phyloP scores from a whole-genome alignment of 495 filamentous ascomycete species.

The Durotheca rogersii region DNA sequence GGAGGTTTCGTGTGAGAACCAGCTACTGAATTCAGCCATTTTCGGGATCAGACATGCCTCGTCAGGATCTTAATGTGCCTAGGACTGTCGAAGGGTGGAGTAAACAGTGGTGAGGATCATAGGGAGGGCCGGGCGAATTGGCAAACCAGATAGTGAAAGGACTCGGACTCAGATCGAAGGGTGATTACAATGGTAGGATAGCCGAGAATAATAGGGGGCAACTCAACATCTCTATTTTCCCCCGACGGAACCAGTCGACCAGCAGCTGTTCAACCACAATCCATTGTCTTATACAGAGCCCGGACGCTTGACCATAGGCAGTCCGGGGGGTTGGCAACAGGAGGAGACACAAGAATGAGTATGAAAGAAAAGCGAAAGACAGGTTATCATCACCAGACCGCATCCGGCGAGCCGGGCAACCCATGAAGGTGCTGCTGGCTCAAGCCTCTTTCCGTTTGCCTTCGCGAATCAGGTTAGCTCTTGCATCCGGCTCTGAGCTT shows the following conservation, averaged over 20 bases:
- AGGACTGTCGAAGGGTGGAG: neutral
- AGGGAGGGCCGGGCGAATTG: neutral
- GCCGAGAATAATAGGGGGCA: constrained; percentile 2
- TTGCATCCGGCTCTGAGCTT: too few relatives aligned
- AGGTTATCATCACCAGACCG: constrained; percentile 4
- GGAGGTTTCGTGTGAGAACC: neutral
- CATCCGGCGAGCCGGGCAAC: constrained; percentile 10
- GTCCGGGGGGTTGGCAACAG: neutral
- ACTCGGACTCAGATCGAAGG: neutral
- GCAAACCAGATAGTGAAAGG: neutral
- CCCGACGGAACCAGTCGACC: constrained; percentile 12
- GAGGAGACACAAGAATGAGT: neutral
- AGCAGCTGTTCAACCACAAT: neutral
- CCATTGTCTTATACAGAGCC: constrained; percentile 1
- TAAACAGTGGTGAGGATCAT: neutral
- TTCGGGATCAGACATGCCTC: neutral
- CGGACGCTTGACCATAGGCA: neutral
- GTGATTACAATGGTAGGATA: neutral
- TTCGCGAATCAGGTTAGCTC: too few relatives aligned
- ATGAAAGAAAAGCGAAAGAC: neutral
- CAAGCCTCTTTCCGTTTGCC: too few relatives aligned
- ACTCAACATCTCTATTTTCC: constrained; percentile 4
- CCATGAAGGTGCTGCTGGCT: too few relatives aligned
- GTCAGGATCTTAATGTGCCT: neutral
- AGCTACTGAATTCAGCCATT: constrained; percentile 10